phyloP scores from a whole-genome alignment of 345 rosid genomes.

The Dimocarpus longan region DNA sequence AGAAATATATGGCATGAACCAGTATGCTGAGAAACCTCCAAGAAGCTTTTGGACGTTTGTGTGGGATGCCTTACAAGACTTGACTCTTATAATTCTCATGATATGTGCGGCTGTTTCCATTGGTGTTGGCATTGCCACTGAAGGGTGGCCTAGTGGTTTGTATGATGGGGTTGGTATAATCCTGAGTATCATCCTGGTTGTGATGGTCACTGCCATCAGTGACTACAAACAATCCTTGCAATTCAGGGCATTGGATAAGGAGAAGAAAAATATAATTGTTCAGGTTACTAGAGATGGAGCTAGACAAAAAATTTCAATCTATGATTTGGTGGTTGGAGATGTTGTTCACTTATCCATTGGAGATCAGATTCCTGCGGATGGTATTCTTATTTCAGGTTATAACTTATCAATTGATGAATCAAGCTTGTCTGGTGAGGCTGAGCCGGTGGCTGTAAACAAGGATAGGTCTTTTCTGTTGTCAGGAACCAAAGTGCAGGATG shows the following conservation, averaged over 20 bases:
- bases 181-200: constrained; percentile 34
- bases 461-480: constrained; percentile 51
- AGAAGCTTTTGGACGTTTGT: constrained; percentile 50
- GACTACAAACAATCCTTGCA: constrained; percentile 40
- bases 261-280: constrained; percentile 33
- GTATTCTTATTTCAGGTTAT: constrained; percentile 43
- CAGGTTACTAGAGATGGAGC: constrained; percentile 41
- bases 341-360: constrained; percentile 40
- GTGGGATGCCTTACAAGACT: constrained; percentile 52
- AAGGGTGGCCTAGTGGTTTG: constrained; percentile 55
- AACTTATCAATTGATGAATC: constrained; percentile 56
- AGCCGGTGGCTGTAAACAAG: constrained; percentile 31
- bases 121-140: constrained; percentile 35
- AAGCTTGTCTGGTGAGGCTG: constrained; percentile 58
- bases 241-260: constrained; percentile 38
- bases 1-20: constrained; percentile 58
- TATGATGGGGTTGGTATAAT: constrained; percentile 48
- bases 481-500: constrained; percentile 65
- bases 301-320: constrained; percentile 29
- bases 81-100: constrained; percentile 52
- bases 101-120: constrained; percentile 42
- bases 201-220: constrained; percentile 35
- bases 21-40: constrained; percentile 59
- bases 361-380: constrained; percentile 45
- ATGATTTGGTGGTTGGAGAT: constrained; percentile 48